Evolutionary conservation across 2,329 filamentous ascomycete genomes (phyloP).

Genomic region (Claviceps fusiformis): DNA sequence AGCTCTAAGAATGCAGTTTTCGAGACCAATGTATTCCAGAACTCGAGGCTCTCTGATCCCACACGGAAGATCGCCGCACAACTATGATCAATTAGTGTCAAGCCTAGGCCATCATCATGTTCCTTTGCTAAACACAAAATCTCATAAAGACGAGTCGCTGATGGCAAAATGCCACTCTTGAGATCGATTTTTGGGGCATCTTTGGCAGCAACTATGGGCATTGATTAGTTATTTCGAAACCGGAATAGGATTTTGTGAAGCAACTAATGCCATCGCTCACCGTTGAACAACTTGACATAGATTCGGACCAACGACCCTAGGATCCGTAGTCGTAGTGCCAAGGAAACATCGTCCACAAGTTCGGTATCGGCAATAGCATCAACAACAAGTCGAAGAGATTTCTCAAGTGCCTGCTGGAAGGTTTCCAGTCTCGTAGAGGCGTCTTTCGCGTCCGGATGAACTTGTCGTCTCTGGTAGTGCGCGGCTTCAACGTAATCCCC

Average conservation of each 20-base stretch:
- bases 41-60: constrained; percentile 13
- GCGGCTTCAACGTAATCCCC: constrained; percentile 41
- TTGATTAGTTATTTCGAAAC: not conserved
- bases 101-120: constrained; percentile 12
- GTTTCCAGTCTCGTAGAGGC: not conserved
- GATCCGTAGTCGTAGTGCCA: constrained; percentile 14
- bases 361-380: constrained; percentile 45
- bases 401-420: constrained; percentile 17
- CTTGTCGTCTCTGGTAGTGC: constrained; percentile 17
- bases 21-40: constrained; percentile 16
- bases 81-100: constrained; percentile 14
- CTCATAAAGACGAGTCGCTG: constrained; percentile 9
- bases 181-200: not conserved
- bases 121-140: constrained; percentile 15
- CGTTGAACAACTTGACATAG: constrained; percentile 15
- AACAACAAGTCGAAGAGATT: constrained; percentile 40
- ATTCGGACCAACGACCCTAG: constrained; percentile 16
- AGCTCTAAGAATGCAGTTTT: constrained; percentile 11
- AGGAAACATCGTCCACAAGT: constrained; percentile 27
- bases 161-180: constrained; percentile 1
- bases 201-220: not conserved
- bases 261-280: constrained; percentile 4
- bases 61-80: constrained; percentile 17
- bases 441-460: constrained; percentile 12
- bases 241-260: not conserved